Base-by-base conservation (phyloP, 805 yeast species). In the Yamadazyma sp. region DNA sequence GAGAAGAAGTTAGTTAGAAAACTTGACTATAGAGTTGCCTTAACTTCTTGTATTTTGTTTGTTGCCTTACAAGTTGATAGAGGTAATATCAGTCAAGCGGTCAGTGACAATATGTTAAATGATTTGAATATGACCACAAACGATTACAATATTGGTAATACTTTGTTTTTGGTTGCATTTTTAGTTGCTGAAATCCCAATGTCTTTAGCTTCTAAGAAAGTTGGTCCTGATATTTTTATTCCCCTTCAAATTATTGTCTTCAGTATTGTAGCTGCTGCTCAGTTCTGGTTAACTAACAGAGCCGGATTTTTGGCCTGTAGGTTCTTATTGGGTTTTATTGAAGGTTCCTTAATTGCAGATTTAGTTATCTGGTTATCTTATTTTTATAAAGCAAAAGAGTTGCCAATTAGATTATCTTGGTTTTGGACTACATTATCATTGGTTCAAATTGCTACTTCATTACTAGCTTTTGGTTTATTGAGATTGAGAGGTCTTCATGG, bases 201-300 rank as follows among this genome's bases (percentile, higher is more conserved):
- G 10, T 83, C 80, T 47, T 59, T 80, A 45, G 57, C 80, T 16
- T 73, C 82, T 14, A 80, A 80, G 53, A 67, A 64, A 39, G 29
- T 80, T 18, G 87, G 86, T 5, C 75, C 82, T 8, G 84, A 78
- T 48, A 44, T 63, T 12, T 78, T 81, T 73, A 71, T 79, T 38
- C 84, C 84, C 2, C 21, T 45, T 39, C 44, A 60, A 36, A 52
- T 59, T 39, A 38, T 47, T 10, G 30, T 44, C 10, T 59, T 62
- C 56, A 52, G 60, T 33, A 33, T 58, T 23, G 52, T 56, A 6
- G 53, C 63, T 19, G 42, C 51, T 10, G 30, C 41, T 7, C 65
- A 59, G 36, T 53, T 52, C 15, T 48, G 47, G 18, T 38, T 59
- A 33, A 38, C 30, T 8, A 46, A 48, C 27, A 55, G 40, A 30